These are phyloP conservation scores for Cryptococcus sp. DNA, from an alignment of 1,284 basidiomycete species.

Conservation along the genomic window DNA sequence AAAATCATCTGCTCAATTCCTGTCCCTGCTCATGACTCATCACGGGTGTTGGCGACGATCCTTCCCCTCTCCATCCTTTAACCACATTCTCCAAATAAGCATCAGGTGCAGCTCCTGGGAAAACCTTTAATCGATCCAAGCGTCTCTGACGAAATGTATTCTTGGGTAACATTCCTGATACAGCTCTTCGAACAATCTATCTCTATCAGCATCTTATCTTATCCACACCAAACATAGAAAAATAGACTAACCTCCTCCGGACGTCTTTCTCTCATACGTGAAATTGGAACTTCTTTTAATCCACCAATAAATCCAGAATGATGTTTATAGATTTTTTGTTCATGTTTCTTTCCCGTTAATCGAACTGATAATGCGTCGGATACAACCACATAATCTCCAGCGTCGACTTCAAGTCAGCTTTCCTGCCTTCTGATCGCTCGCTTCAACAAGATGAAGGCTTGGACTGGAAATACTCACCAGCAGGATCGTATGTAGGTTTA, in stretches of 20 bases:
- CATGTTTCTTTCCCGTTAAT: conserved; percentile 84
- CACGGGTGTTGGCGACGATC: not conserved
- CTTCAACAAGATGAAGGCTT: not conserved
- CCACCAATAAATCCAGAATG: conserved; percentile 94
- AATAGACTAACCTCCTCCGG: conserved; percentile 76
- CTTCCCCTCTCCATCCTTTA: conserved; percentile 34
- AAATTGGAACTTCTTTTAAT: conserved; percentile 81
- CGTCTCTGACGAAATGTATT: conserved; percentile 85
- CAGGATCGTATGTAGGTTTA: conserved; percentile 93
- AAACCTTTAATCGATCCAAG: conserved; percentile 78
- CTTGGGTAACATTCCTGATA: conserved; percentile 94
- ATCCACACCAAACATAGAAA: not conserved
- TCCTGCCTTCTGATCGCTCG: not conserved
- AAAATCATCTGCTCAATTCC: too few relatives aligned
- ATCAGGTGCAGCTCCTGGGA: conserved; percentile 55
- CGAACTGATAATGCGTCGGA: conserved; percentile 81
- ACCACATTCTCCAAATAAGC: conserved; percentile 29
- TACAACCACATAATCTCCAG: conserved; percentile 96
- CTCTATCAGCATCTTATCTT: not conserved
- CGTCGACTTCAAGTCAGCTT: conserved; percentile 64
- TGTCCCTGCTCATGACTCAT: too few relatives aligned
- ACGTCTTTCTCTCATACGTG: conserved; percentile 72
- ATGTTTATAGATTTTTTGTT: conserved; percentile 81
- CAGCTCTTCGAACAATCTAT: conserved; percentile 89
- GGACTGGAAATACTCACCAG: conserved; percentile 55